phyloP scores from a whole-genome alignment of 257 asterid species.

The Nicotiana knightiana region DNA sequence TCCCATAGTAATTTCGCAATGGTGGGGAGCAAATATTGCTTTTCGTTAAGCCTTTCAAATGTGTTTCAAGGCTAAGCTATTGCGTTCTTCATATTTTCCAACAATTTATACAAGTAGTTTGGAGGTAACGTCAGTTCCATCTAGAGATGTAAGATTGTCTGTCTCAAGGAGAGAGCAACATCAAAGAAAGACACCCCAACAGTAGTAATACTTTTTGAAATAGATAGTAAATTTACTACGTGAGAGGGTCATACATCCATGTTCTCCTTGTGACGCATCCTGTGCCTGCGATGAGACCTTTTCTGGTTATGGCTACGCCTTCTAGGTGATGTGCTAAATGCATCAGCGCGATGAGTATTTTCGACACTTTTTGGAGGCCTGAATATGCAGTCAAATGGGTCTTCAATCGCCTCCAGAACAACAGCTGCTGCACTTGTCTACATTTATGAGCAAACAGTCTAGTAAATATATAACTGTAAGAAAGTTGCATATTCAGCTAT shows the following conservation, averaged over 20 bases:
- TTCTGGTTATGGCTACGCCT: constrained; percentile 35
- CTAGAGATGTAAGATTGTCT: not conserved
- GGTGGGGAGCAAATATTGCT: too few relatives aligned
- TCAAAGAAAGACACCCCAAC: not conserved
- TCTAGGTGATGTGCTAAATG: constrained; percentile 17
- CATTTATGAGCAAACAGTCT: constrained; percentile 1
- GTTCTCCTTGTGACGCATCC: constrained; percentile 38
- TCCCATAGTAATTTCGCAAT: too few relatives aligned
- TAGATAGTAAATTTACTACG: too few relatives aligned
- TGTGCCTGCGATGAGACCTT: constrained; percentile 47
- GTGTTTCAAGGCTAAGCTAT: too few relatives aligned
- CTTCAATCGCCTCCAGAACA: constrained; percentile 9
- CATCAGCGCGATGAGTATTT: constrained; percentile 23
- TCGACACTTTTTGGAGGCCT: constrained; percentile 36
- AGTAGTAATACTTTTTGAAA: not conserved
- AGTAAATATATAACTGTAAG: not conserved
- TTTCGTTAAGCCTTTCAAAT: too few relatives aligned
- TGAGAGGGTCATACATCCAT: constrained; percentile 17
- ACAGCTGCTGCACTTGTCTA: constrained; percentile 30
- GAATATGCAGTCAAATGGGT: constrained; percentile 62
- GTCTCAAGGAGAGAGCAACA: not conserved
- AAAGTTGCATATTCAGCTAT: not conserved
- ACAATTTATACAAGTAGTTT: not conserved
- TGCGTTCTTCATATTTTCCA: too few relatives aligned
- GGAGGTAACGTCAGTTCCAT: not conserved